These are phyloP conservation scores for Castanospermum australe DNA, from an alignment of 306 rosid species.

Conservation along the genomic window DNA sequence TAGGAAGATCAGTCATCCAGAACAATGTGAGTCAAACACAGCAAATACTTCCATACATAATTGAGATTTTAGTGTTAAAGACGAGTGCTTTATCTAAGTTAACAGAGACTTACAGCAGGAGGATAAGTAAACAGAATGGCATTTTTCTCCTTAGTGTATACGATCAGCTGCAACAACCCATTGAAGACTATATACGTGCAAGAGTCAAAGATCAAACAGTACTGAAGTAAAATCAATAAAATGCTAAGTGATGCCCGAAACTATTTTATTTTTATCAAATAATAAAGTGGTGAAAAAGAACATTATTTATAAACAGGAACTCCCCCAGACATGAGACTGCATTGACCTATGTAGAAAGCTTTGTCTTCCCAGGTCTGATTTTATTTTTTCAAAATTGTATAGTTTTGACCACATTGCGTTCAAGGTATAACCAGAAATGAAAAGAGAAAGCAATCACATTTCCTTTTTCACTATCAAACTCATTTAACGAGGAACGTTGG, in stretches of 20 bases:
- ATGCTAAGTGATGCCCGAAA: background rate
- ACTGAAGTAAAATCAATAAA: background rate
- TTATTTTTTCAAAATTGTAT: too few species aligned
- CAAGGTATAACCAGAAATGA: too few species aligned
- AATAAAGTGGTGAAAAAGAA: too few species aligned
- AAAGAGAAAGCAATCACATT: background rate
- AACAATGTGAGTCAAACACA: background rate
- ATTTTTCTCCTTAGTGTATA: slow-evolving; percentile 85
- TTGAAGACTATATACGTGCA: slow-evolving; percentile 82
- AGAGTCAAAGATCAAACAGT: slow-evolving; percentile 61
- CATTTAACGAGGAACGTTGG: background rate
- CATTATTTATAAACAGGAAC: too few species aligned
- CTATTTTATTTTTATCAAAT: too few species aligned
- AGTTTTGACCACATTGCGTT: too few species aligned
- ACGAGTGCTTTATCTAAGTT: background rate
- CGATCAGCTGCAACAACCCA: slow-evolving; percentile 79
- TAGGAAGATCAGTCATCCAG: background rate
- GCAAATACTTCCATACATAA: background rate
- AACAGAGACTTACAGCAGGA: slow-evolving; percentile 59
- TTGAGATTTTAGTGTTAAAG: background rate
- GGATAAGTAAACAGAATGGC: slow-evolving; percentile 90
- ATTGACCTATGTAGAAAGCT: too few species aligned
- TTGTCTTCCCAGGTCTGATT: too few species aligned
- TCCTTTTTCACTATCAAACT: background rate
- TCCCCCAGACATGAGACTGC: too few species aligned